Percentiles rank a stretch among this genome's conserved stretches.
Evolutionary conservation across 1,284 basidiomycete species (phyloP).

Genomic region (Schizopora paradoxa): DNA sequence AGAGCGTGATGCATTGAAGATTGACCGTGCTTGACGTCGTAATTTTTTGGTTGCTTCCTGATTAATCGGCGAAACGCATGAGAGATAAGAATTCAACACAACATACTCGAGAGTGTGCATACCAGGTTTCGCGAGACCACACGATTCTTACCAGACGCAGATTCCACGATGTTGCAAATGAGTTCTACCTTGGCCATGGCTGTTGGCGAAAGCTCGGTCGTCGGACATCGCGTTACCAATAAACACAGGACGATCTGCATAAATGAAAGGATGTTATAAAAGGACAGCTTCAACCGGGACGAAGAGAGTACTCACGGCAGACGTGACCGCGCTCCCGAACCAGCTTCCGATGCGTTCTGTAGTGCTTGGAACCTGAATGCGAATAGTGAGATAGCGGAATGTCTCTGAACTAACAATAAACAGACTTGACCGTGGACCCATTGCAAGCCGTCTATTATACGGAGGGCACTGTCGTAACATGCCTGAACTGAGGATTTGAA

Average conservation of each 20-base stretch:
- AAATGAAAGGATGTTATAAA: conserved; percentile 4
- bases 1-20: conserved; percentile 27
- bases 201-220: conserved; percentile 46
- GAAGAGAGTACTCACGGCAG: conserved; percentile 43
- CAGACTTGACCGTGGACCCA: conserved; percentile 33
- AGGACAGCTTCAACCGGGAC: not conserved
- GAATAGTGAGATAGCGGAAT: not conserved
- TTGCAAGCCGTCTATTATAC: conserved; percentile 46
- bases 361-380: conserved; percentile 19
- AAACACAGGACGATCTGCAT: conserved; percentile 64
- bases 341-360: conserved; percentile 46
- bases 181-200: conserved; percentile 54
- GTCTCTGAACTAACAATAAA: not conserved
- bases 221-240: conserved; percentile 52
- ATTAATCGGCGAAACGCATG: no score
- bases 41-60: conserved; percentile 49
- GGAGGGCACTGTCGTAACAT: conserved; percentile 64
- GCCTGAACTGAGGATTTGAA: conserved; percentile 66
- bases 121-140: conserved; percentile 49
- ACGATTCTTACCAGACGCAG: conserved; percentile 41
- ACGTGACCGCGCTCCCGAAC: conserved; percentile 56
- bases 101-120: conserved; percentile 16
- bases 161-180: conserved; percentile 45
- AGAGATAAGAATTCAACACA: conserved; percentile 4
- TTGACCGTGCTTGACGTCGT: conserved; percentile 43